Evolutionary conservation across 2,329 filamentous ascomycete genomes (phyloP), one percentile per base, ranked within the genome.

Genomic region (Ilyonectria mors-panacis): DNA sequence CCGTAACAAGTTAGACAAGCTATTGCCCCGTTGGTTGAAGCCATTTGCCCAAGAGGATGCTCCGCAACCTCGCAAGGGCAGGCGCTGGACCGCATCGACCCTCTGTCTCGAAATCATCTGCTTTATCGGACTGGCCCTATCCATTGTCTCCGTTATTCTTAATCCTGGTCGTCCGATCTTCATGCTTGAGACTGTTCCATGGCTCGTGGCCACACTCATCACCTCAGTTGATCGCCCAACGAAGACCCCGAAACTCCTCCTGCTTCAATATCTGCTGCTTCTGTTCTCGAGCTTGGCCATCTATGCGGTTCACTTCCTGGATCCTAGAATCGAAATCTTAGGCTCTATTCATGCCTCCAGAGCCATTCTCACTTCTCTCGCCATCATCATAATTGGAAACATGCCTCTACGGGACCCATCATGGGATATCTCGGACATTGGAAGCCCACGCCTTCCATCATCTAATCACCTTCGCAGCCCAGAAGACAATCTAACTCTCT

Each of bases 401-500:
- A 82, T 82, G 81, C 81, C 81, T 1, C 66, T 82, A 1, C 77
- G 81, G 2, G 74, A 81, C 13, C 81, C 80, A 1, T 71, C 75
- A 2, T 82, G 80, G 79, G 78, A 75, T 5, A 53, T 67, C 0
- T 60, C 73, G 2, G 72, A 79, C 2, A 82, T 82, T 19, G 80
- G 77, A 55, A 77, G 68, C 51, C 13, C 70, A 4, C 65, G 65
- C 19, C 62, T 68, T 1, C 62, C 75, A 6, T 80, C 81, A 0
- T 79, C 75, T 2, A 71, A 74, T 28, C 70, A 76, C 15, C 69
- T 93, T n/a, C 91, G 94, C 61, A 89, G 87, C 42, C 85, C 94
- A 0, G 94, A 97, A 78, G 94, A 97, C 73, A 90, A 92, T 69
- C 78, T 97, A 26, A 92, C 87, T 0, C 83, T 95, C 1, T 94